phyloP scores from a whole-genome alignment of 331 rosid genomes.

The Malus hybrid region DNA sequence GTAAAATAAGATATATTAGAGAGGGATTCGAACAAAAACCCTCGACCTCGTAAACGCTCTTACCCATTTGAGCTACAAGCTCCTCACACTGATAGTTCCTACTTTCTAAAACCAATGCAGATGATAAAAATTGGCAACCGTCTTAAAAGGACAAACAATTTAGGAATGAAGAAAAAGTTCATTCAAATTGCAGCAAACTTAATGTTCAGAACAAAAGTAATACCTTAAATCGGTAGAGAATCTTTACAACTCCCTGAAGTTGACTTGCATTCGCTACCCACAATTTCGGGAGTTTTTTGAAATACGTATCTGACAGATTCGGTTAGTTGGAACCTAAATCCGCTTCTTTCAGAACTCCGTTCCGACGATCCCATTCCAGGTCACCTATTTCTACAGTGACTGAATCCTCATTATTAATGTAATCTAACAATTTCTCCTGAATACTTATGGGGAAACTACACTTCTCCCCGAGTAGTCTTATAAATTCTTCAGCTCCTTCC shows the following conservation, averaged over 20 bases:
- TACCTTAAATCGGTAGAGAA: too few relatives aligned
- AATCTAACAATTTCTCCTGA: not conserved
- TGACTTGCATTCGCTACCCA: not conserved
- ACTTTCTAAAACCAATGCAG: too few relatives aligned
- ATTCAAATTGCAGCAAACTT: too few relatives aligned
- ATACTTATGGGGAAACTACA: not conserved
- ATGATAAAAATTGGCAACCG: too few relatives aligned
- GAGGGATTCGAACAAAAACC: too few relatives aligned
- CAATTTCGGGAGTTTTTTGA: not conserved
- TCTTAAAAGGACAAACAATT: too few relatives aligned
- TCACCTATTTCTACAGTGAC: not conserved
- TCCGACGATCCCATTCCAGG: not conserved
- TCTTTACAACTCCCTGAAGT: not conserved
- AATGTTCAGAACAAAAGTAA: too few relatives aligned
- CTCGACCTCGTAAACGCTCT: too few relatives aligned
- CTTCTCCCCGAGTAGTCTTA: slow-evolving; percentile 2
- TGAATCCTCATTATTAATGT: not conserved
- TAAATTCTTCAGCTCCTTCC: slow-evolving; percentile 8
- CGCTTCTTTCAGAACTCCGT: not conserved
- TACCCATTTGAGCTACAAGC: too few relatives aligned
- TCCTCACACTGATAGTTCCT: too few relatives aligned
- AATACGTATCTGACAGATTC: not conserved
- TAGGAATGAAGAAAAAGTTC: too few relatives aligned
- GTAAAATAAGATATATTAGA: too few relatives aligned
- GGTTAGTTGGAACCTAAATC: not conserved